Base-by-base conservation (phyloP, 805 yeast genomes). In the Candida ascalaphidarum region DNA sequence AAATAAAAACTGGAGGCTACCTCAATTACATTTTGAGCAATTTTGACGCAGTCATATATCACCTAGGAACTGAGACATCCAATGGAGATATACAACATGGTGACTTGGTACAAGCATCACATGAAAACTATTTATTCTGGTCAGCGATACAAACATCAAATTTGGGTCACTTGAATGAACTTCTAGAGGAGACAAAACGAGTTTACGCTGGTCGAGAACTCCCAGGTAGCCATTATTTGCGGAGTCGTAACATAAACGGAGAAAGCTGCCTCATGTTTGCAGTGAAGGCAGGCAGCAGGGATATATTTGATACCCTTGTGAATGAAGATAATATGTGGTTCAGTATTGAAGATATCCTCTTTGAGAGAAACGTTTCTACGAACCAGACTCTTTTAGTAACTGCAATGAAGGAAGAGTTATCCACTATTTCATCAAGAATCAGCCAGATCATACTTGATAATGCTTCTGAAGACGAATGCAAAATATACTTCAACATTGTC, bases 21-120 rank as follows among this genome's bases (percentile, higher is more conserved):
- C 50, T 71, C 17, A 94, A 83, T 8, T 89, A 89, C 48, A 77
- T 86, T 1, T 39, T 85, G 10, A 79, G 95, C 25, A 84, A 95
- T 5, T 60, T 86, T 24, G 95, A 86, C 41, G 95, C 86, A 0
- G 94, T 83, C 0, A 44, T 84, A 7, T 72, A 58, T 31, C 89
- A 80, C 43, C 58, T 85, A 11, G 45, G 51, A 2, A 28, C 48
- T 1, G 20, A 30, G 3, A 23, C 21, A 5, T 18, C 25, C 3
- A 27, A 32, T 7, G 31, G 37, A 2, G 53, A 65, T 21, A 29
- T 35, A 5, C 49, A 46, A 8, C 67, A 65, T 26, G 25, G 55
- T 7, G 52, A 53, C 3, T 50, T 80, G 27, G 43, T 54, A 3
- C 33, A 41, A 1, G 45, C 58, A 8, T 73, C 88, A 0, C 46